Conservation (phyloP, 2,329 filamentous ascomycete species). For the Aspergillus puulaauensis region DNA sequence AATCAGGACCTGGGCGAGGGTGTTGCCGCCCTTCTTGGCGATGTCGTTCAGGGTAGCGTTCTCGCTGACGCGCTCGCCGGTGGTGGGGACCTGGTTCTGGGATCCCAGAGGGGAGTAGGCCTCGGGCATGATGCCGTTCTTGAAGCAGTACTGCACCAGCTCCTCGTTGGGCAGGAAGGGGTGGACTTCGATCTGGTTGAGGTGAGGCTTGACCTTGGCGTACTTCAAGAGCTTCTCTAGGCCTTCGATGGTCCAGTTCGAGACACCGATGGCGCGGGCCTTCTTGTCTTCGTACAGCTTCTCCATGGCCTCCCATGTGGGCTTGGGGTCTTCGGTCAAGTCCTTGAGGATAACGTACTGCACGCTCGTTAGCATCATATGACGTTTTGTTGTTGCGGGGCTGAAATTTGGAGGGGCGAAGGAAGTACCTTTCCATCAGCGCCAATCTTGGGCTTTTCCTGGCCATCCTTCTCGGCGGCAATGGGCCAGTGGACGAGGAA, state of each 20-base stretch:
- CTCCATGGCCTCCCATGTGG: conserved; percentile 68
- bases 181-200: conserved; percentile 49
- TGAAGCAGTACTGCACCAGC: conserved; percentile 44
- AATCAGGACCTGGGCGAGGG: conserved; percentile 61
- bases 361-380: neutral
- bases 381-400: neutral
- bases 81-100: conserved; percentile 67
- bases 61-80: conserved; percentile 64
- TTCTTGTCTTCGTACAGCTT: conserved; percentile 59
- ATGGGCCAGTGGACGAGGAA: conserved; percentile 60
- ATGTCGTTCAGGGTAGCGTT: conserved; percentile 60
- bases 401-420: neutral
- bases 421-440: conserved; percentile 50
- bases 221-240: conserved; percentile 47
- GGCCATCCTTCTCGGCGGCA: conserved; percentile 50
- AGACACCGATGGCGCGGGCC: conserved; percentile 71
- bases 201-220: conserved; percentile 43
- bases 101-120: conserved; percentile 55
- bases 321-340: conserved; percentile 63
- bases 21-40: conserved; percentile 57
- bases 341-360: conserved; percentile 63
- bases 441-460: conserved; percentile 50
- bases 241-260: conserved; percentile 65
- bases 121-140: conserved; percentile 40
- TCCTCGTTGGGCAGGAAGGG: conserved; percentile 49